Conservation (phyloP, 2,329 filamentous ascomycete species). For the Biscogniauxia sp. region DNA sequence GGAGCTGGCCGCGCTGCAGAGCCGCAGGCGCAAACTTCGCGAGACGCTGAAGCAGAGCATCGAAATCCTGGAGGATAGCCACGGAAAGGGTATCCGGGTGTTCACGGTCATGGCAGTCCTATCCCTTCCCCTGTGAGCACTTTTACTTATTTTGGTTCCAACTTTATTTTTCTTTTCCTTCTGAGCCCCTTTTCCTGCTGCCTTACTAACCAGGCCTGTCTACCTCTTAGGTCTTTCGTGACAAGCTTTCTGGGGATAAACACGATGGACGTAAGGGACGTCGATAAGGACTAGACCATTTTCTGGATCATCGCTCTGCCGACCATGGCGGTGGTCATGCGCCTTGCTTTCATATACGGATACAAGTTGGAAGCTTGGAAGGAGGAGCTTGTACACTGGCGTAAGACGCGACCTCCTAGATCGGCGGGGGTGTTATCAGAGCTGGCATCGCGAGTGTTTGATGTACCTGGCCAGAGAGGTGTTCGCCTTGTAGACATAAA, state of each 20-base stretch:
- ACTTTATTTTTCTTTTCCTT: neutral
- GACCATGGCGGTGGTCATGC: conserved; percentile 13
- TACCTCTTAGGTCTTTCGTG: conserved; percentile 14
- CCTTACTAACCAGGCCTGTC: too few relatives aligned
- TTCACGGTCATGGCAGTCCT: conserved; percentile 20
- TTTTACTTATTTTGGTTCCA: neutral
- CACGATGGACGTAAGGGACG: conserved; percentile 18
- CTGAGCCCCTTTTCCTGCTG: too few relatives aligned
- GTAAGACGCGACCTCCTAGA: neutral
- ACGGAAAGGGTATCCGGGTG: conserved; percentile 20
- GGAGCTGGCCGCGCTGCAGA: conserved; percentile 4
- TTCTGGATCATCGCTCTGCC: conserved; percentile 18
- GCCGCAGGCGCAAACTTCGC: conserved; percentile 5
- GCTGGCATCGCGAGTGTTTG: neutral
- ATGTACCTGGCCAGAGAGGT: neutral
- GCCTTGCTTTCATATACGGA: conserved; percentile 16
- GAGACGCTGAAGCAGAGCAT: conserved; percentile 14
- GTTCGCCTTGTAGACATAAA: neutral
- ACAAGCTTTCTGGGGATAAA: conserved; percentile 23
- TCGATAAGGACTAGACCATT: conserved; percentile 6
- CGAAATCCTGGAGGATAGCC: conserved; percentile 19
- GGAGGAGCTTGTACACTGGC: conserved; percentile 3
- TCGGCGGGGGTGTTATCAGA: neutral
- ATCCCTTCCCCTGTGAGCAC: conserved; percentile 17
- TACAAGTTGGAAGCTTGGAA: conserved; percentile 16